These are phyloP conservation scores for Xanthoconium separans DNA, from an alignment of 1,284 basidiomycete genomes.

Conservation along the genomic window DNA sequence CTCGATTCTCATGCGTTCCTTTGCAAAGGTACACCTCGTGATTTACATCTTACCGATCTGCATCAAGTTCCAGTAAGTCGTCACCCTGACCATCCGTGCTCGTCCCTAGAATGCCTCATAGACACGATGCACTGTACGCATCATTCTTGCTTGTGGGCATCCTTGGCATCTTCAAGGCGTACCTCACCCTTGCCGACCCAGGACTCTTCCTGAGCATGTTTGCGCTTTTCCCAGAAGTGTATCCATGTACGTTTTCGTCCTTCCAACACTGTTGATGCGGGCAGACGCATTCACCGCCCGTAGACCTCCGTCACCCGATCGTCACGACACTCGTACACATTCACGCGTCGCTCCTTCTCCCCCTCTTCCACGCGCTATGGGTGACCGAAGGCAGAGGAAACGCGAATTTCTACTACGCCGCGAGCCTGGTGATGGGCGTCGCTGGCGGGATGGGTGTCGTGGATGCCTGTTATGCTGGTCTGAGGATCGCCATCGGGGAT, in stretches of 20 bases:
- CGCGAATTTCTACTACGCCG: constrained; percentile 98
- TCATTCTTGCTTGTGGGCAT: constrained; percentile 77
- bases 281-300: constrained; percentile 19
- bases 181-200: constrained; percentile 88
- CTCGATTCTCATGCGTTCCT: neutral
- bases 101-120: constrained; percentile 28
- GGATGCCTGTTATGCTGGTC: constrained; percentile 78
- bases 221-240: constrained; percentile 81
- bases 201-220: constrained; percentile 84
- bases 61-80: constrained; percentile 77
- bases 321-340: constrained; percentile 83
- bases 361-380: constrained; percentile 93
- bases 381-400: constrained; percentile 91
- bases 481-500: constrained; percentile 67
- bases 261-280: neutral
- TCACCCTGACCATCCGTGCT: neutral
- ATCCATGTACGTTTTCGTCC: constrained; percentile 60
- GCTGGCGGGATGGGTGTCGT: constrained; percentile 82
- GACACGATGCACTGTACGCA: constrained; percentile 85
- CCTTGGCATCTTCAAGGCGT: constrained; percentile 86
- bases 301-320: constrained; percentile 87
- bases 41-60: constrained; percentile 86
- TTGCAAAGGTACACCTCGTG: constrained; percentile 71
- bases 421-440: constrained; percentile 90
- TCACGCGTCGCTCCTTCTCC: constrained; percentile 85